These are phyloP conservation scores for Trichoderma gamsii DNA, from an alignment of 495 filamentous ascomycete species.

Conservation along the genomic window DNA sequence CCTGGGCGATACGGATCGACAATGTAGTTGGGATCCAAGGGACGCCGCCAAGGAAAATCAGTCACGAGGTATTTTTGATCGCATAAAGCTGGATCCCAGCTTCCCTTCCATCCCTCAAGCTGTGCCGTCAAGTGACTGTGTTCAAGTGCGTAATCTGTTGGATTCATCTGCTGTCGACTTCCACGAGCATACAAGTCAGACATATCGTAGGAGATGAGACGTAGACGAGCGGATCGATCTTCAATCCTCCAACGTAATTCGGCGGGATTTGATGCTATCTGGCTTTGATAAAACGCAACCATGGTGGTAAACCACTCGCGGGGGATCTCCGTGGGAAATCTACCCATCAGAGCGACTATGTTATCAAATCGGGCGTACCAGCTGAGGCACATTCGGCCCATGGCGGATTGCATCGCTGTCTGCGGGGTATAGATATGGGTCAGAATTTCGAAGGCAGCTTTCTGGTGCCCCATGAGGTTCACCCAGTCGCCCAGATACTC, in stretches of 20 bases:
- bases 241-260: conserved; percentile 62
- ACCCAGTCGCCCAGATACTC: conserved; percentile 94
- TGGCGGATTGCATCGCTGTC: conserved; percentile 61
- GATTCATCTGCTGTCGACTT: conserved; percentile 53
- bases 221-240: conserved; percentile 54
- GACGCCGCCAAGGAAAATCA: conserved; percentile 47
- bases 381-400: conserved; percentile 62
- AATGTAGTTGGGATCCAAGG: conserved; percentile 55
- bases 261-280: conserved; percentile 53
- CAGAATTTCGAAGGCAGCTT: conserved; percentile 77
- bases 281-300: conserved; percentile 55
- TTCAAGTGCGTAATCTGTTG: conserved; percentile 58
- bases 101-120: conserved; percentile 50
- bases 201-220: conserved; percentile 75
- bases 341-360: conserved; percentile 74
- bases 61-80: conserved; percentile 53
- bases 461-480: conserved; percentile 86
- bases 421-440: conserved; percentile 71
- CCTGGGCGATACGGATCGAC: conserved; percentile 66
- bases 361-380: conserved; percentile 93
- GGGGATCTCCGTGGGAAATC: conserved; percentile 63
- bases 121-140: conserved; percentile 50
- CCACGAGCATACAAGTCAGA: conserved; percentile 70
- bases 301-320: conserved; percentile 73
- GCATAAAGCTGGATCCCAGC: conserved; percentile 53